Conservation (phyloP, 2,329 filamentous ascomycete species). For the Didymella exigua region DNA sequence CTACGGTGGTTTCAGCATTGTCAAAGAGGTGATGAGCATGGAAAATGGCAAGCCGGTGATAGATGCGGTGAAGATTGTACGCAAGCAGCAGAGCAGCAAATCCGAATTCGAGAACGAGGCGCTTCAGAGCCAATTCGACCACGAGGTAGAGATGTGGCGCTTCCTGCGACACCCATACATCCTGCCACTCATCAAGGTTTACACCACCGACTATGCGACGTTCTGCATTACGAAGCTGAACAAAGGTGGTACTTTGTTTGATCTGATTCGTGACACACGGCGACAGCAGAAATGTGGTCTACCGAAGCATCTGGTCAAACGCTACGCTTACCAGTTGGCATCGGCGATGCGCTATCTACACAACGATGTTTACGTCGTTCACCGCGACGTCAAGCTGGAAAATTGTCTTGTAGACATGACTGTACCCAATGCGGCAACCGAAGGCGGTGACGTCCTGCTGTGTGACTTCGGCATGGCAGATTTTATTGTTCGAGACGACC, state of each 20-base stretch:
- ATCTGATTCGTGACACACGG: conserved; percentile 63
- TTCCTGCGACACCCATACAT: conserved; percentile 68
- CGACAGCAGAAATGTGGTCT: conserved; percentile 52
- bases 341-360: conserved; percentile 70
- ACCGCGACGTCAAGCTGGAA: conserved; percentile 72
- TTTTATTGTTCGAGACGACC: conserved; percentile 64
- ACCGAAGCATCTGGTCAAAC: conserved; percentile 58
- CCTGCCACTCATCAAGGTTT: conserved; percentile 66
- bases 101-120: conserved; percentile 67
- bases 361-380: conserved; percentile 69
- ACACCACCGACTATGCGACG: conserved; percentile 70
- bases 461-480: conserved; percentile 75
- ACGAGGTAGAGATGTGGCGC: conserved; percentile 71
- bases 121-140: conserved; percentile 70
- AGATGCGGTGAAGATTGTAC: conserved; percentile 72
- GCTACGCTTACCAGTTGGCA: conserved; percentile 67
- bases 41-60: conserved; percentile 59
- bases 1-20: conserved; percentile 68
- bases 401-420: conserved; percentile 68
- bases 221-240: conserved; percentile 71
- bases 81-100: conserved; percentile 61
- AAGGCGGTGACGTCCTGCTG: conserved; percentile 63
- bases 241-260: conserved; percentile 68
- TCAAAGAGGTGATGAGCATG: conserved; percentile 70
- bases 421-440: conserved; percentile 52